These are phyloP conservation scores for Ophiostoma ips DNA, from an alignment of 2,329 filamentous ascomycete species.

Conservation along the genomic window DNA sequence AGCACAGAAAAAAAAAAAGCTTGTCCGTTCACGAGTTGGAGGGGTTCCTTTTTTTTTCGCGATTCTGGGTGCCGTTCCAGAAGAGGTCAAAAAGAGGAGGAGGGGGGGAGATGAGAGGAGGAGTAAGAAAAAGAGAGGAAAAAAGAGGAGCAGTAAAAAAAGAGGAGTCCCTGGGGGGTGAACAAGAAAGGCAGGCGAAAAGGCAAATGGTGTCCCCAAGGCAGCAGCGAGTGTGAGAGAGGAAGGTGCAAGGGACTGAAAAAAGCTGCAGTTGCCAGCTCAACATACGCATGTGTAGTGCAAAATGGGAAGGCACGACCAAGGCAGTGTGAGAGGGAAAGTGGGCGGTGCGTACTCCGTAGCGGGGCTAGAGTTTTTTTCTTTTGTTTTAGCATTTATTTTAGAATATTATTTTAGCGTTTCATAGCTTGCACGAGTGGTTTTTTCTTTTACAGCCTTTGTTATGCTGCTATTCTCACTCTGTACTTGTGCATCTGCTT, in stretches of 20 bases:
- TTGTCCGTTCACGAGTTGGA: not conserved
- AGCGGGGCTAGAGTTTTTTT: conserved; percentile 7
- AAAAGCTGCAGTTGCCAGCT: conserved; percentile 4
- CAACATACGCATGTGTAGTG: not conserved
- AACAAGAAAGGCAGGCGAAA: not conserved
- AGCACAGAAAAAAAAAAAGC: conserved; percentile 3
- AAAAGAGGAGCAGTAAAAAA: not conserved
- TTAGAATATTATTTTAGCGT: not conserved
- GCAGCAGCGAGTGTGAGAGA: not conserved
- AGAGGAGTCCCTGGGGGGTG: not conserved
- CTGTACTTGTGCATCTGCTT: not conserved
- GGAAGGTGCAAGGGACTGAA: conserved; percentile 1
- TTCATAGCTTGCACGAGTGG: too few species aligned
- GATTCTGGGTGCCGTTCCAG: not conserved
- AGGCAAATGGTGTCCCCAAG: too few species aligned
- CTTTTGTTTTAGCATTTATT: not conserved
- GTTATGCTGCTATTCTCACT: too few species aligned
- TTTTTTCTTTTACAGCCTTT: too few species aligned
- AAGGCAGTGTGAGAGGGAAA: not conserved
- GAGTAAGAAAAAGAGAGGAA: not conserved
- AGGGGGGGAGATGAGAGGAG: not conserved
- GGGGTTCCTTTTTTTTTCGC: not conserved
- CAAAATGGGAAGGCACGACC: conserved; percentile 7
- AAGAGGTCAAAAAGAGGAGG: not conserved
- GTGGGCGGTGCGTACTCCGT: conserved; percentile 9